phyloP scores from a whole-genome alignment of 306 rosid genomes.

The Dryas drummondii region DNA sequence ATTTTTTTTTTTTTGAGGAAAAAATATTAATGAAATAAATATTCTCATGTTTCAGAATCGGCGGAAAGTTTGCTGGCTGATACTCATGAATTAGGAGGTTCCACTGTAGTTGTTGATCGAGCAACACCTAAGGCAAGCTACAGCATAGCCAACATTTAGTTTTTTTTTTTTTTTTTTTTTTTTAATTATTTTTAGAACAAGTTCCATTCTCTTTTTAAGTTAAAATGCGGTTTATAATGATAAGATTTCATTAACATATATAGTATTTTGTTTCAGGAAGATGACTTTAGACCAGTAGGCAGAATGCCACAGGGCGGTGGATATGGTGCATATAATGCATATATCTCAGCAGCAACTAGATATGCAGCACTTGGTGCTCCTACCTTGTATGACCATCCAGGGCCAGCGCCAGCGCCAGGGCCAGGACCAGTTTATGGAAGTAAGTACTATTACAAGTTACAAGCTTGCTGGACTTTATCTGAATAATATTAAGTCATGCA shows the following conservation, averaged over 20 bases:
- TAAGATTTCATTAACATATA: slow-evolving; percentile 5
- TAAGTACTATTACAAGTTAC: slow-evolving; percentile 40
- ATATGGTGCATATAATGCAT: slow-evolving; percentile 94
- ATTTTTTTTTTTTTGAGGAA: background rate
- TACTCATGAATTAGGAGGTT: slow-evolving; percentile 88
- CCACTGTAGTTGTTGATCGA: slow-evolving; percentile 89
- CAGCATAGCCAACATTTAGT: slow-evolving; percentile 20
- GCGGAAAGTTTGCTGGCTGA: slow-evolving; percentile 91
- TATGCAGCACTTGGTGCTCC: slow-evolving; percentile 98
- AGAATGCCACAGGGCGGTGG: slow-evolving; percentile 86
- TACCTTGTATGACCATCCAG: slow-evolving; percentile 79
- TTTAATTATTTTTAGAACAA: background rate
- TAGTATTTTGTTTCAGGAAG: slow-evolving; percentile 60
- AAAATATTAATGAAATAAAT: slow-evolving; percentile 11
- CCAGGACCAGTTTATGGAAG: slow-evolving; percentile 78
- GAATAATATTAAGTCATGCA: slow-evolving; percentile 5
- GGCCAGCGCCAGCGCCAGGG: slow-evolving; percentile 15
- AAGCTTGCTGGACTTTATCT: slow-evolving; percentile 14
- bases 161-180: background rate
- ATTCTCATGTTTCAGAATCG: slow-evolving; percentile 62
- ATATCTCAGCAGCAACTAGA: slow-evolving; percentile 93
- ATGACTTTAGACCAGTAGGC: slow-evolving; percentile 76
- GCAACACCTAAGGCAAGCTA: slow-evolving; percentile 93
- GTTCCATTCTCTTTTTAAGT: background rate
- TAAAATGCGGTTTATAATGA: background rate